Evolutionary conservation across 2,329 filamentous ascomycete genomes (phyloP).

Genomic region (Diaporthe sp.): DNA sequence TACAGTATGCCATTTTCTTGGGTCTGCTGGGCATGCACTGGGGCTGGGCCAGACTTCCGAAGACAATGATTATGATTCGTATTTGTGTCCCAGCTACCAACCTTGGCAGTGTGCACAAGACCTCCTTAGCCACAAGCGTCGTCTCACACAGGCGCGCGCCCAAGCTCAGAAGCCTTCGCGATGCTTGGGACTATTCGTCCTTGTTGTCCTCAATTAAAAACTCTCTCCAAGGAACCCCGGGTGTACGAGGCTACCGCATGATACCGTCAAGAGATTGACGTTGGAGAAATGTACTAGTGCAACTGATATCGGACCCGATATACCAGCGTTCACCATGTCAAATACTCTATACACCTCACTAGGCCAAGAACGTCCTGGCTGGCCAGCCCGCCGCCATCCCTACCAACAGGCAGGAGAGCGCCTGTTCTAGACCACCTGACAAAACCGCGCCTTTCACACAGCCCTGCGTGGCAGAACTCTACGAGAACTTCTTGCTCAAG

Average conservation of each 20-base stretch:
- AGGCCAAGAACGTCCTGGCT: no score
- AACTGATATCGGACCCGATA: background rate
- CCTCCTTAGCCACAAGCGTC: background rate
- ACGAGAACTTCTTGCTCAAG: no score
- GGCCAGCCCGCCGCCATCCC: background rate
- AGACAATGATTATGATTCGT: constrained; percentile 7
- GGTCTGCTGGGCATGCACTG: background rate
- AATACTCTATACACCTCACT: background rate
- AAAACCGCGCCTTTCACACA: background rate
- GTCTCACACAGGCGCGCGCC: constrained; percentile 8
- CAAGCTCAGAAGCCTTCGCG: background rate
- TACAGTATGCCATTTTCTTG: background rate
- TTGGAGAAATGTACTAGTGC: constrained; percentile 15
- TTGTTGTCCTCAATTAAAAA: background rate
- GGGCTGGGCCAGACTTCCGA: background rate
- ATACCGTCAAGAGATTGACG: constrained; percentile 11
- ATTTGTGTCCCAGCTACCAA: constrained; percentile 1
- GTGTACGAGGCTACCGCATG: background rate
- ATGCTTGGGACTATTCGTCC: constrained; percentile 1
- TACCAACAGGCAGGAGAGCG: background rate
- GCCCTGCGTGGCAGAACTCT: background rate
- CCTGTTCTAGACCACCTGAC: constrained; percentile 6
- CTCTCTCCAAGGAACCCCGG: background rate
- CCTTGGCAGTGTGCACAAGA: constrained; percentile 15
- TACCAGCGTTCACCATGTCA: constrained; percentile 1